Base-by-base conservation (phyloP, 139 green algal species). In the Zygnema cylindricum region DNA sequence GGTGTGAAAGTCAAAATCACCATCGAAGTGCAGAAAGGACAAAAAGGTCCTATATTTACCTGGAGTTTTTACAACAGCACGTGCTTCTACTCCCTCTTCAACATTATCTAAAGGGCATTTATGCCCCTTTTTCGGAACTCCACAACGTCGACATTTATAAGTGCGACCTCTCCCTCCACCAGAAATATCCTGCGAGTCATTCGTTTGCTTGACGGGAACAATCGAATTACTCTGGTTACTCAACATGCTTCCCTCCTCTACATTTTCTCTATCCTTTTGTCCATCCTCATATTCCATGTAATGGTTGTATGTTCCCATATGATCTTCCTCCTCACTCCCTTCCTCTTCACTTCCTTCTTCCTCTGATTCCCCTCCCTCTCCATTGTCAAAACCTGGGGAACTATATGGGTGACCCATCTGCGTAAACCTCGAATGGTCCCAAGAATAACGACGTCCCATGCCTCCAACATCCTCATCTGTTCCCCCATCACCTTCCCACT, bases 131-230 rank as follows among this genome's bases (percentile, higher is more conserved):
- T 87, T 87, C 38, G 81, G 81, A 41, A 38, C 81, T 43, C 81
- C 81, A 69, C 81, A 87, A 23, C 84, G 82, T 22, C 32, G 82
- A n/a, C 81, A 87, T 63, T 49, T 63, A n/a, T 87, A 87, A 32
- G 2, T 2, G 2, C 35, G n/a, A 57, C 77, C 77, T 23, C 82
- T 82, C 16, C 77, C 77, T 54, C 42, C 77, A 11, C 7, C 7
- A 54, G 33, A 43, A 11, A 85, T 16, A 39, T 39, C 77, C 3
- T 82, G 11, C 39, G 11, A 7, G 54, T 85, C 43, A 85, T 75
- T 85, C 3, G 39, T 54, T 25, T 82, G 75, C 75, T 81, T 25
- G 75, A 33, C n/a, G 57, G n/a, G n/a, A 82, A 54, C 16, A 69
- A 54, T 43, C 82, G 16, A 54, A 43, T 54, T 54, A 85, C 33